Evolutionary conservation across 83 land plant species (phyloP).

Genomic region (Thuja plicata): DNA sequence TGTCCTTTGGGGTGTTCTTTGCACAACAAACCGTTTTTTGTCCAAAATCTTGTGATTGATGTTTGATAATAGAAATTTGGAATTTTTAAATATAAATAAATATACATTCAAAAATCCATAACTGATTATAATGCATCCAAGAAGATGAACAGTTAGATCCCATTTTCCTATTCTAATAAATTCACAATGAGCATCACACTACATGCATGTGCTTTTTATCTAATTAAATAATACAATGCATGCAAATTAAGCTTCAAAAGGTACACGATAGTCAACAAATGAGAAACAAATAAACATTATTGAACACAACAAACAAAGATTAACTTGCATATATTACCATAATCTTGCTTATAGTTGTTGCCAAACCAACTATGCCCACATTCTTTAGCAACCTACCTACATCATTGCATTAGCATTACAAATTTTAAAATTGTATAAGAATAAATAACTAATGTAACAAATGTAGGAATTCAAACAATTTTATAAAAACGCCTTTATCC

Average conservation of each 20-base stretch:
- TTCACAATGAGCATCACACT: not conserved
- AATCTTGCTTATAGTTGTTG: conserved; percentile 13
- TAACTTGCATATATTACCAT: not conserved
- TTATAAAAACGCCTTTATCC: not conserved
- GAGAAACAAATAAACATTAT: not conserved
- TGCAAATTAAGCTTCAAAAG: not conserved
- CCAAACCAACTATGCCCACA: not conserved
- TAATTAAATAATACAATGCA: not conserved
- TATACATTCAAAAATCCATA: not conserved
- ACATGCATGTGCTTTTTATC: not conserved
- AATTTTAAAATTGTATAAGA: not conserved
- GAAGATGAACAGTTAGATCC: not conserved
- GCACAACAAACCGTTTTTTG: not conserved
- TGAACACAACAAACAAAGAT: not conserved
- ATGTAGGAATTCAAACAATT: not conserved
- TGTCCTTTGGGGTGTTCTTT: not conserved
- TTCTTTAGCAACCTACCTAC: conserved; percentile 7
- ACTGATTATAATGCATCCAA: not conserved
- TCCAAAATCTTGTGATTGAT: not conserved
- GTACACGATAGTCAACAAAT: not conserved
- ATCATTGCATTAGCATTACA: not conserved
- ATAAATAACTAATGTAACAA: not conserved
- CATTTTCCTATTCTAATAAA: not conserved
- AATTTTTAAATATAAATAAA: not conserved
- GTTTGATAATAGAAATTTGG: not conserved